Conservation (phyloP, 345 rosid species). For the Brassica carinata region DNA sequence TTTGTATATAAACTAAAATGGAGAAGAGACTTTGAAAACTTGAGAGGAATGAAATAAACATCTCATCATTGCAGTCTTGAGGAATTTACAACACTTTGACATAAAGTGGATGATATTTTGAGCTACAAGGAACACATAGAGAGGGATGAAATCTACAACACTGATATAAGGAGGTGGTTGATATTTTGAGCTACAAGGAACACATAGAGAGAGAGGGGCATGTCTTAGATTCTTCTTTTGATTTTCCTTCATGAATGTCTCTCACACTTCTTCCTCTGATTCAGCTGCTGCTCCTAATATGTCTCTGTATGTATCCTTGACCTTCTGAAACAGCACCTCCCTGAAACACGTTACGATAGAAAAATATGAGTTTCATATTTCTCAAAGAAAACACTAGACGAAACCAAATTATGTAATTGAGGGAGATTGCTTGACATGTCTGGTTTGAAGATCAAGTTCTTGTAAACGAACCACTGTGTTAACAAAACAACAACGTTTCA, state of each 20-base stretch:
- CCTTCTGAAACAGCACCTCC: slow-evolving; percentile 68
- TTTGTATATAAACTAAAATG: background rate
- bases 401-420: background rate
- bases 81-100: slow-evolving; percentile 36
- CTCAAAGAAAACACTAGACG: background rate
- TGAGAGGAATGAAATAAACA: background rate
- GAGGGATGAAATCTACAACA: slow-evolving; percentile 27
- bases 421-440: slow-evolving; percentile 55
- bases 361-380: background rate
- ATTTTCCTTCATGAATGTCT: slow-evolving; percentile 15
- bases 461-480: slow-evolving; percentile 85
- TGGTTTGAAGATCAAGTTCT: slow-evolving; percentile 75
- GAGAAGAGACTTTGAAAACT: background rate
- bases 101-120: slow-evolving; percentile 23
- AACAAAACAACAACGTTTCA: slow-evolving; percentile 13
- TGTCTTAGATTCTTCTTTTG: slow-evolving; percentile 17
- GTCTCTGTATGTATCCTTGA: slow-evolving; percentile 67
- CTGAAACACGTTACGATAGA: slow-evolving; percentile 47
- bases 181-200: slow-evolving; percentile 5
- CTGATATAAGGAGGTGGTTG: slow-evolving; percentile 30
- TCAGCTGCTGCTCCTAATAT: slow-evolving; percentile 71
- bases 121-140: background rate
- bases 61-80: slow-evolving; percentile 42
- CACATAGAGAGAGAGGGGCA: background rate
- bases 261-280: slow-evolving; percentile 18